Percentiles rank a stretch among this genome's conserved stretches.
Evolutionary conservation across 1,284 basidiomycete genomes (phyloP).

Genomic region (Fomitopsis palustris): DNA sequence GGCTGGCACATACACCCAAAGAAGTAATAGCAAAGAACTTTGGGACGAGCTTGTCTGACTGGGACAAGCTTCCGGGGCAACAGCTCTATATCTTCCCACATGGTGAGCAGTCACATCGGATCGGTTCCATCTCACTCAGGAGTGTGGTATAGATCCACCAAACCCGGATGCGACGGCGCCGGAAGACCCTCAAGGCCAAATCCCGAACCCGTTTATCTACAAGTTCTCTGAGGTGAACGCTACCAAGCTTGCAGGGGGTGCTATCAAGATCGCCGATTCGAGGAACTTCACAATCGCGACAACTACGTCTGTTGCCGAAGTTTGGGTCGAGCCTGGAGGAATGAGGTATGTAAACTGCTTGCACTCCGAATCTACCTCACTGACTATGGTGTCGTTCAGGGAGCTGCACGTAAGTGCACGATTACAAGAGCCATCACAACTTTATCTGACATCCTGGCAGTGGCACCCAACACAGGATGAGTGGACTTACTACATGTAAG

Average conservation of each 20-base stretch:
- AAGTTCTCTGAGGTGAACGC: slow-evolving; percentile 47
- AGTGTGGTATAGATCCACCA: slow-evolving; percentile 29
- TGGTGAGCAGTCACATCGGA: slow-evolving; percentile 39
- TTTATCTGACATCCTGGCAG: slow-evolving; percentile 28
- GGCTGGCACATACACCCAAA: slow-evolving; percentile 59
- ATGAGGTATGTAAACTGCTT: slow-evolving; percentile 31
- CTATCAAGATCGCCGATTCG: slow-evolving; percentile 61
- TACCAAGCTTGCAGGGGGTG: slow-evolving; percentile 53
- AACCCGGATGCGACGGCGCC: slow-evolving; percentile 38
- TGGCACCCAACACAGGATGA: slow-evolving; percentile 75
- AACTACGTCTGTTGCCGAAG: slow-evolving; percentile 62
- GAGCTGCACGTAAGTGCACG: slow-evolving; percentile 26
- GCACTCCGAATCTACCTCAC: neutral
- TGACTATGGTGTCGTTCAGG: slow-evolving; percentile 6
- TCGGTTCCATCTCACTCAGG: neutral
- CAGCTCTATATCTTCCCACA: slow-evolving; percentile 70
- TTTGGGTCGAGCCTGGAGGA: slow-evolving; percentile 65
- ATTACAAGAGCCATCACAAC: neutral
- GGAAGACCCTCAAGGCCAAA: slow-evolving; percentile 50
- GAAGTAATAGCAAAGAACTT: slow-evolving; percentile 73
- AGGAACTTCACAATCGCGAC: slow-evolving; percentile 48
- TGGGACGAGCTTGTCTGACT: slow-evolving; percentile 48
- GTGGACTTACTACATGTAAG: slow-evolving; percentile 55
- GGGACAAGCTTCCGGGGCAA: slow-evolving; percentile 51
- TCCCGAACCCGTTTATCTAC: slow-evolving; percentile 53